Evolutionary conservation across 1,284 basidiomycete species (phyloP).

Genomic region (Sanguinoderma infundibulare): DNA sequence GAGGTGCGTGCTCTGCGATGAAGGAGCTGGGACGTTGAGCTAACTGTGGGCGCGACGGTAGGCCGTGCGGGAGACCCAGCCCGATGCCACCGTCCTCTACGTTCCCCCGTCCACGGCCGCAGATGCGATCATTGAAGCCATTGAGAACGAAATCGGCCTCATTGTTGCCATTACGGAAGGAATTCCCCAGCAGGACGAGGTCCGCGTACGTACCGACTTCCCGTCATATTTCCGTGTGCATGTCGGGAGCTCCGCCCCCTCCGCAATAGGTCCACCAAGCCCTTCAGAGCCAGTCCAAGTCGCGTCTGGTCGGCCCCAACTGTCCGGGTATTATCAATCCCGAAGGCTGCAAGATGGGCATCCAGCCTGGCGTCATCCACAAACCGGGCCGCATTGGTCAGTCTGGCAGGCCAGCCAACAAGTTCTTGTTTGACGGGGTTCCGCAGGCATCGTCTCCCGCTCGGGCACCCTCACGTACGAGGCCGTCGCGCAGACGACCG

Average conservation of each 20-base stretch:
- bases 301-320: constrained; percentile 95
- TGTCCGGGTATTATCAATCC: constrained; percentile 99
- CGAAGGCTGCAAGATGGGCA: constrained; percentile 99
- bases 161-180: constrained; percentile 99
- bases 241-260: constrained; percentile 5
- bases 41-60: constrained; percentile 35
- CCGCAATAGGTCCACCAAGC: constrained; percentile 83
- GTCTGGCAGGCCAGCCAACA: constrained; percentile 23
- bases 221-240: neutral
- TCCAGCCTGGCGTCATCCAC: constrained; percentile 98
- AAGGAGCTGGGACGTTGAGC: neutral
- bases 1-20: constrained; percentile 65
- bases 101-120: constrained; percentile 93
- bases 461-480: constrained; percentile 96
- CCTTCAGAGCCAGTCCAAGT: constrained; percentile 92
- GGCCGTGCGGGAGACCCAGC: constrained; percentile 84
- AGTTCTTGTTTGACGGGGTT: neutral
- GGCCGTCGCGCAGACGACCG: constrained; percentile 93
- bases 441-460: constrained; percentile 91
- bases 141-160: constrained; percentile 94
- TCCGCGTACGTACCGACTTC: constrained; percentile 60
- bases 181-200: constrained; percentile 96
- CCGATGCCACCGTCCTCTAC: constrained; percentile 94
- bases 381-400: constrained; percentile 91
- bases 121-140: constrained; percentile 96